Conservation (phyloP, 768 basidiomycete species). For the Megacollybia marginata region DNA sequence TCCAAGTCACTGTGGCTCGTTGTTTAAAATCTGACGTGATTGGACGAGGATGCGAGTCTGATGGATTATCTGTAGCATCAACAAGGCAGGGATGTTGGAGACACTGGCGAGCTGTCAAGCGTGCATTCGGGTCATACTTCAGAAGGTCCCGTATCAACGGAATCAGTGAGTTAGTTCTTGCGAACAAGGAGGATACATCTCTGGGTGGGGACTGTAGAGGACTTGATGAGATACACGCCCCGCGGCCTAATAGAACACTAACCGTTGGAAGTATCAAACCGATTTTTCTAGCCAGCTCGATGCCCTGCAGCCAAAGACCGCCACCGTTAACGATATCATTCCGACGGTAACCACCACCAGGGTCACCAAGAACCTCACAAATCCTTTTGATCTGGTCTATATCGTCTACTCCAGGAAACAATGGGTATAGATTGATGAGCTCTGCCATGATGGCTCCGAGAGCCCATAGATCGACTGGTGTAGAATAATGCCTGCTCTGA, state of each 20-base stretch:
- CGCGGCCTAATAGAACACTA: conserved; percentile 21
- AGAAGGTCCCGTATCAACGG: conserved; percentile 90
- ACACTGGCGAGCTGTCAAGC: conserved; percentile 83
- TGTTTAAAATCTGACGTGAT: too few species aligned
- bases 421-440: conserved; percentile 85
- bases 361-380: conserved; percentile 88
- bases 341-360: conserved; percentile 73
- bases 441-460: conserved; percentile 98
- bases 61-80: conserved; percentile 42
- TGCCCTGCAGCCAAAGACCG: conserved; percentile 79
- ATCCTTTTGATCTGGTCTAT: conserved; percentile 89
- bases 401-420: conserved; percentile 92
- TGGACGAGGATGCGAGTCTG: too few species aligned
- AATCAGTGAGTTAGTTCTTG: conserved; percentile 73
- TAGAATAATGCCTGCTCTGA: conserved; percentile 86
- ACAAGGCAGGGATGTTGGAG: conserved; percentile 84
- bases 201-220: conserved; percentile 50
- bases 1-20: too few species aligned
- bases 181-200: conserved; percentile 69
- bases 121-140: conserved; percentile 82
- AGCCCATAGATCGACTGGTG: conserved; percentile 99
- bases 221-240: conserved; percentile 4
- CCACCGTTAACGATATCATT: conserved; percentile 71
- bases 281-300: conserved; percentile 79
- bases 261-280: conserved; percentile 92